Conservation (phyloP, 495 filamentous ascomycete species). For the Hypoxylon fragiforme region DNA sequence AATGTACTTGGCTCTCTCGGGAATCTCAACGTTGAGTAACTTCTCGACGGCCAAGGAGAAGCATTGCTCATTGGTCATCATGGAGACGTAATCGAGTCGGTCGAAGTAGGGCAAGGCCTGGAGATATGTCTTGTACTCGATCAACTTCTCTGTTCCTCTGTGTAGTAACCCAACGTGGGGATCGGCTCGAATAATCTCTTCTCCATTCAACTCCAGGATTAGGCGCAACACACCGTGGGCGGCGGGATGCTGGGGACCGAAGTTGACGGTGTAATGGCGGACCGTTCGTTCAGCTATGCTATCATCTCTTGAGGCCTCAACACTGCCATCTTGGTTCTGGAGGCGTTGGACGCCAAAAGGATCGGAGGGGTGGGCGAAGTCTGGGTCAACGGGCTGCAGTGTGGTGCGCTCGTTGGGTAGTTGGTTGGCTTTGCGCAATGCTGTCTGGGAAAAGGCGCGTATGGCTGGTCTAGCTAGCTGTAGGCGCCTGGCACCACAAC, state of each 20-base stretch:
- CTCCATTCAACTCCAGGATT: conserved; percentile 96
- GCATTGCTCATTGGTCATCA: conserved; percentile 99
- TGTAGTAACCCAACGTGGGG: conserved; percentile 97
- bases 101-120: conserved; percentile 99
- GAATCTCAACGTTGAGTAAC: conserved; percentile 95
- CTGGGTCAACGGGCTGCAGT: conserved; percentile 66
- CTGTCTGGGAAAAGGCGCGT: conserved; percentile 70
- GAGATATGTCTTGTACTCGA: conserved; percentile 99
- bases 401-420: conserved; percentile 59
- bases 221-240: conserved; percentile 97
- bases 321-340: conserved; percentile 43
- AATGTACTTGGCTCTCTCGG: conserved; percentile 94
- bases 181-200: conserved; percentile 95
- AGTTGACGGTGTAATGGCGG: conserved; percentile 99
- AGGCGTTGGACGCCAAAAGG: conserved; percentile 54
- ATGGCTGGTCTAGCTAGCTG: conserved; percentile 43
- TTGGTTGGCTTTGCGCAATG: conserved; percentile 64
- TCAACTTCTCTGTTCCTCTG: conserved; percentile 98
- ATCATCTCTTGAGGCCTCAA: conserved; percentile 53
- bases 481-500: conserved; percentile 59
- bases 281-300: conserved; percentile 76
- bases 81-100: conserved; percentile 97
- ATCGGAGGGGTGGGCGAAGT: conserved; percentile 57
- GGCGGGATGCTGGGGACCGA: conserved; percentile 98
- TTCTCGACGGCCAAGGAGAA: conserved; percentile 96